phyloP scores from a whole-genome alignment of 257 asterid species.

The Henckelia pumila region DNA sequence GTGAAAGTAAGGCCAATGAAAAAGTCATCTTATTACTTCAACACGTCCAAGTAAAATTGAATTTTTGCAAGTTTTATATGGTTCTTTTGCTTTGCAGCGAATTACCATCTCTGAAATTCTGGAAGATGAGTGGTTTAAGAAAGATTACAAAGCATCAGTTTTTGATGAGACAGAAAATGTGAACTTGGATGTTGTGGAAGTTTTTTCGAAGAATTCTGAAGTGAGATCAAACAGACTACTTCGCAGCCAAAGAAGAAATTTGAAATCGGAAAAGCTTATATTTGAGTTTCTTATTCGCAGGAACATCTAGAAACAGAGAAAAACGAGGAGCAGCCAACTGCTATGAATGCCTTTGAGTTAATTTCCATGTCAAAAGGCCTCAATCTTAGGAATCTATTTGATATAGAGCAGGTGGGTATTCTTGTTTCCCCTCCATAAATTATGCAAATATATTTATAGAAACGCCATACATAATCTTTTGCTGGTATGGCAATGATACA shows the following conservation, averaged over 20 bases:
- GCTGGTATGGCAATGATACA: constrained; percentile 23
- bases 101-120: constrained; percentile 66
- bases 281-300: constrained; percentile 33
- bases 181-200: constrained; percentile 88
- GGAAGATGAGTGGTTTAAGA: constrained; percentile 88
- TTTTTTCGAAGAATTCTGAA: constrained; percentile 77
- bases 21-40: too few species aligned
- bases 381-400: constrained; percentile 81
- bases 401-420: constrained; percentile 53
- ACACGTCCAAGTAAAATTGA: too few species aligned
- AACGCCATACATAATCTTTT: neutral
- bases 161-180: constrained; percentile 73
- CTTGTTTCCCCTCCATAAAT: neutral
- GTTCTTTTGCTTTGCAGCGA: constrained; percentile 47
- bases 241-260: neutral
- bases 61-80: neutral
- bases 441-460: too few species aligned
- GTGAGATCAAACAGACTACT: constrained; percentile 32
- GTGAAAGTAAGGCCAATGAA: constrained; percentile 22
- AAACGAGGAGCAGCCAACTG: constrained; percentile 66
- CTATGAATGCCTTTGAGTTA: constrained; percentile 94
- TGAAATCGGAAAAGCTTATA: neutral
- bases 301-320: constrained; percentile 77
- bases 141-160: constrained; percentile 71
- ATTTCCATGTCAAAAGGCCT: constrained; percentile 95